Conservation (phyloP, 345 rosid genomes). For the Boechera stricta region DNA sequence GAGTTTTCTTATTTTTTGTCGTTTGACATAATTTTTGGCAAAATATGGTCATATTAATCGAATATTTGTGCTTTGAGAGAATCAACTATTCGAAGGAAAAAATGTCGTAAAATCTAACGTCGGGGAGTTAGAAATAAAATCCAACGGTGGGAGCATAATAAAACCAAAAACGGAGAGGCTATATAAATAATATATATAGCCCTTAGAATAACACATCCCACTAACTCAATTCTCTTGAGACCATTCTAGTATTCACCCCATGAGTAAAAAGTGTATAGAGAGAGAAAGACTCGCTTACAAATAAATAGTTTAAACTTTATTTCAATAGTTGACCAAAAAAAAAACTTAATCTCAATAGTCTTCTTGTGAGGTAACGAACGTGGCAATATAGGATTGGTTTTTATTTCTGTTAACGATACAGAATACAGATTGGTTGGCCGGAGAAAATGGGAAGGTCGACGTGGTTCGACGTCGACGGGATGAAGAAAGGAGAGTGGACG, state of each 20-base stretch:
- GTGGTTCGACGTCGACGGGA: conserved; percentile 39
- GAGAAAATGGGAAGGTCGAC: conserved; percentile 39
- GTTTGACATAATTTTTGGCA: too few species aligned
- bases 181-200: conserved; percentile 12
- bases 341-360: background rate
- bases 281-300: background rate
- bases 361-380: conserved; percentile 21
- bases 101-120: background rate
- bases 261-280: background rate
- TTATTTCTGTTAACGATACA: background rate
- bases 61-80: background rate
- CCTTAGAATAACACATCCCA: conserved; percentile 4
- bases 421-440: conserved; percentile 4
- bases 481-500: conserved; percentile 86
- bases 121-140: background rate
- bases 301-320: background rate
- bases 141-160: conserved; percentile 14
- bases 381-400: background rate
- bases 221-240: conserved; percentile 9
- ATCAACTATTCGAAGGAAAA: background rate
- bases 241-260: background rate
- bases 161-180: background rate
- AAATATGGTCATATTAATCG: background rate
- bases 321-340: background rate
- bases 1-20: too few species aligned